Evolutionary conservation across 768 basidiomycete genomes (phyloP).

Genomic region (Pholiota molesta): DNA sequence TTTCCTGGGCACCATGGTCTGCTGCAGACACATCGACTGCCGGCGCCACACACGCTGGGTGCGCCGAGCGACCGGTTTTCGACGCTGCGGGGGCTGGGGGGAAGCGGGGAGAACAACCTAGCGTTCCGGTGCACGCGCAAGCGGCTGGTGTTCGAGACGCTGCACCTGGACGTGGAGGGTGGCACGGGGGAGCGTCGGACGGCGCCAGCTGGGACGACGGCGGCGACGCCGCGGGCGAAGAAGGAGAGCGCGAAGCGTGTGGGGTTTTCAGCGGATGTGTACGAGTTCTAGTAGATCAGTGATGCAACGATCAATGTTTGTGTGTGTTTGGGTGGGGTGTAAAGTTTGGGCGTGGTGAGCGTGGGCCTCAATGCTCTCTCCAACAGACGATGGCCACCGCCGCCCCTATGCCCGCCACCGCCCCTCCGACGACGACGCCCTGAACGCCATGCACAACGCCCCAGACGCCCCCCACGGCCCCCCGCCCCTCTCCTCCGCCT

Average conservation of each 20-base stretch:
- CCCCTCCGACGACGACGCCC: slow-evolving; percentile 41
- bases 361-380: slow-evolving; percentile 8
- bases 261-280: slow-evolving; percentile 19
- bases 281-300: slow-evolving; percentile 17
- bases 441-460: slow-evolving; percentile 71
- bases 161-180: slow-evolving; percentile 88
- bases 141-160: slow-evolving; percentile 85
- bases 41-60: slow-evolving; percentile 71
- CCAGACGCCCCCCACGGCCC: slow-evolving; percentile 43
- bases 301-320: slow-evolving; percentile 21
- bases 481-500: slow-evolving; percentile 68
- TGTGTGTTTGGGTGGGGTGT: slow-evolving; percentile 14
- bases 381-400: slow-evolving; percentile 4
- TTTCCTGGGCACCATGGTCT: slow-evolving; percentile 91
- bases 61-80: slow-evolving; percentile 86
- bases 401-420: slow-evolving; percentile 5
- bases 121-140: slow-evolving; percentile 93
- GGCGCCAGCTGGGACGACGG: slow-evolving; percentile 32
- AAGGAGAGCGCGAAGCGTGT: slow-evolving; percentile 52
- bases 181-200: slow-evolving; percentile 79
- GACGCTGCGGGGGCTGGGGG: slow-evolving; percentile 75
- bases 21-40: slow-evolving; percentile 75
- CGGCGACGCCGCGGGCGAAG: slow-evolving; percentile 24
- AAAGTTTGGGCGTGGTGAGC: neutral
- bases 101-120: slow-evolving; percentile 93